These are phyloP conservation scores for Geotrichum europaeum DNA, from an alignment of 1,139 yeast species.

Conservation along the genomic window DNA sequence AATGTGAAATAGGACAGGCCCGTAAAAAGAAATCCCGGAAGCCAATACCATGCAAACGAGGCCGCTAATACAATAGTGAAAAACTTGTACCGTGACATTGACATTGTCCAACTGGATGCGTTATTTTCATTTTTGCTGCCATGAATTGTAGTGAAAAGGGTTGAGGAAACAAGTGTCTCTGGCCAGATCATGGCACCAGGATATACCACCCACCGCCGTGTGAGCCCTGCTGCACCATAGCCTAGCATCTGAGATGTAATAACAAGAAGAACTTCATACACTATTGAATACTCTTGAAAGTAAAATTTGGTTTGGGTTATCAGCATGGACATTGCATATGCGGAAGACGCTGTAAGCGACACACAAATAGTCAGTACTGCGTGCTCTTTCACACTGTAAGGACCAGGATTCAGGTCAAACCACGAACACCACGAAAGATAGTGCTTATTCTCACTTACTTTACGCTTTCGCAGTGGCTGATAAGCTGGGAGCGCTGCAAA, in stretches of 20 bases:
- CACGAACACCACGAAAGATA: constrained; percentile 37
- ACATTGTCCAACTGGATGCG: constrained; percentile 41
- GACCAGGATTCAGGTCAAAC: constrained; percentile 50
- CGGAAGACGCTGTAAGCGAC: constrained; percentile 44
- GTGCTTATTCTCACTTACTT: constrained; percentile 34
- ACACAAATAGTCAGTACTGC: constrained; percentile 50
- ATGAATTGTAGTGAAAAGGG: constrained; percentile 29
- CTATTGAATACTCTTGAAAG: constrained; percentile 48
- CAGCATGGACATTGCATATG: constrained; percentile 42
- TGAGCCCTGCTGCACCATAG: constrained; percentile 49
- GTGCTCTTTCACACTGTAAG: constrained; percentile 49
- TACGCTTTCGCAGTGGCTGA: constrained; percentile 32
- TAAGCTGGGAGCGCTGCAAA: constrained; percentile 43
- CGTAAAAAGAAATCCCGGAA: constrained; percentile 42
- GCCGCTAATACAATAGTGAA: constrained; percentile 34
- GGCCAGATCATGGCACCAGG: constrained; percentile 54
- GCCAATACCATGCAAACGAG: constrained; percentile 43
- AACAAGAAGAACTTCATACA: constrained; percentile 35
- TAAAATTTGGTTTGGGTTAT: constrained; percentile 42
- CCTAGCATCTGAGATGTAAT: constrained; percentile 18
- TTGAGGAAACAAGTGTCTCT: constrained; percentile 28
- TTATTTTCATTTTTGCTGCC: constrained; percentile 44
- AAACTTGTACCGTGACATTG: constrained; percentile 38
- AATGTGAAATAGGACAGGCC: constrained; percentile 39
- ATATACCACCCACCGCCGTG: constrained; percentile 44